These are phyloP conservation scores for Spinacia oleracea DNA, from an alignment of 179 eudicot species.

Conservation along the genomic window DNA sequence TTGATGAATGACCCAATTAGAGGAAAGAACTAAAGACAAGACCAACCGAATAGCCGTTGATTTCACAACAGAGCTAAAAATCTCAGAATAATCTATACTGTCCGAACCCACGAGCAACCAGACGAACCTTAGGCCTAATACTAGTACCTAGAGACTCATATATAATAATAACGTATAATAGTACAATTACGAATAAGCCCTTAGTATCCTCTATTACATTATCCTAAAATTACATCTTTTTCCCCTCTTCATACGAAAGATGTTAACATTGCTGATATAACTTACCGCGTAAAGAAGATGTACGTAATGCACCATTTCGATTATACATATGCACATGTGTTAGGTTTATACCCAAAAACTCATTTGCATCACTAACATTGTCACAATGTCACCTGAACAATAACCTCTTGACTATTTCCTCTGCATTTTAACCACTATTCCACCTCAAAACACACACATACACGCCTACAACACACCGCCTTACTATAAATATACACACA, in stretches of 20 bases:
- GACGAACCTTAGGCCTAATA: too few relatives aligned
- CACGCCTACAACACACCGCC: background rate
- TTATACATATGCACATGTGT: background rate
- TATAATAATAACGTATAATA: too few relatives aligned
- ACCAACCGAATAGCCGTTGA: too few relatives aligned
- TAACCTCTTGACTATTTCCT: conserved; percentile 26
- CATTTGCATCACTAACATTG: background rate
- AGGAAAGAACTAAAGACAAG: too few relatives aligned
- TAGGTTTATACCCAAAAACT: background rate
- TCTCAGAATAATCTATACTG: too few relatives aligned
- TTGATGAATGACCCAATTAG: too few relatives aligned
- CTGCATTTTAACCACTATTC: conserved; percentile 18
- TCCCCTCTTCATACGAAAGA: background rate
- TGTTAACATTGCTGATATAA: background rate
- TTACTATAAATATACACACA: conserved; percentile 19
- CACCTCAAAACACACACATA: background rate
- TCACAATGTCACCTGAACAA: background rate
- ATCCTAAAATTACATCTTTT: background rate
- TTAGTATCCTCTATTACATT: background rate
- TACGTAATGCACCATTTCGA: too few relatives aligned
- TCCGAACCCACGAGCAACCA: too few relatives aligned
- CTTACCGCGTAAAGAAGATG: background rate
- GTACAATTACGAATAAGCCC: too few relatives aligned
- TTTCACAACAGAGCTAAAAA: too few relatives aligned
- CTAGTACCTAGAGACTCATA: too few relatives aligned